These are phyloP conservation scores for Neolentinus lepideus DNA, from an alignment of 1,284 basidiomycete species.

Conservation along the genomic window DNA sequence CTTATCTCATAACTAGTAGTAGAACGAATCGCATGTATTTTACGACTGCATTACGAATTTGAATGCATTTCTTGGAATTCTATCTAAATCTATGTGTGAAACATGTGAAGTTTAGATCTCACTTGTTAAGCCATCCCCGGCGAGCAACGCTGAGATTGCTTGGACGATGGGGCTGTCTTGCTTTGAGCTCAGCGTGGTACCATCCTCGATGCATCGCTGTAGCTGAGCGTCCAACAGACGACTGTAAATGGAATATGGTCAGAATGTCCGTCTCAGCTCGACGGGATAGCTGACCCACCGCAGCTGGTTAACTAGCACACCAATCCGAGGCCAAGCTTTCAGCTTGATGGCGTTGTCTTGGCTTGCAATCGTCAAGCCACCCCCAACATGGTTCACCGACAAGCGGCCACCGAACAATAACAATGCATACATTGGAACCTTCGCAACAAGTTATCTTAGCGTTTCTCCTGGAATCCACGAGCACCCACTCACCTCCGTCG, in stretches of 20 bases:
- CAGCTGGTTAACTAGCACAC: slow-evolving; percentile 86
- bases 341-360: slow-evolving; percentile 52
- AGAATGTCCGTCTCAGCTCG: background rate
- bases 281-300: slow-evolving; percentile 36
- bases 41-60: background rate
- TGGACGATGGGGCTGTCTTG: slow-evolving; percentile 51
- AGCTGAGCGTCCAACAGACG: slow-evolving; percentile 70
- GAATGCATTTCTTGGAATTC: background rate
- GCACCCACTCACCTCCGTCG: slow-evolving; percentile 61
- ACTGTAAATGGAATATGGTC: slow-evolving; percentile 22
- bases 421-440: slow-evolving; percentile 83
- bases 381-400: slow-evolving; percentile 70
- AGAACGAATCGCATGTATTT: background rate
- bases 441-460: background rate
- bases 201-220: slow-evolving; percentile 46
- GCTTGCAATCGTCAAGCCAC: slow-evolving; percentile 64
- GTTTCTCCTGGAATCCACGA: background rate
- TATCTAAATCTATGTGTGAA: background rate
- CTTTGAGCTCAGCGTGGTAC: slow-evolving; percentile 38
- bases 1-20: background rate
- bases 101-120: slow-evolving; percentile 4
- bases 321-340: slow-evolving; percentile 83
- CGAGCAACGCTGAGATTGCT: slow-evolving; percentile 68
- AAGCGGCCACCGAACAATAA: slow-evolving; percentile 82
- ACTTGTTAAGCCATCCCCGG: slow-evolving; percentile 42